phyloP scores from a whole-genome alignment of 2,329 filamentous ascomycete species.

The Pseudogymnoascus sp. region DNA sequence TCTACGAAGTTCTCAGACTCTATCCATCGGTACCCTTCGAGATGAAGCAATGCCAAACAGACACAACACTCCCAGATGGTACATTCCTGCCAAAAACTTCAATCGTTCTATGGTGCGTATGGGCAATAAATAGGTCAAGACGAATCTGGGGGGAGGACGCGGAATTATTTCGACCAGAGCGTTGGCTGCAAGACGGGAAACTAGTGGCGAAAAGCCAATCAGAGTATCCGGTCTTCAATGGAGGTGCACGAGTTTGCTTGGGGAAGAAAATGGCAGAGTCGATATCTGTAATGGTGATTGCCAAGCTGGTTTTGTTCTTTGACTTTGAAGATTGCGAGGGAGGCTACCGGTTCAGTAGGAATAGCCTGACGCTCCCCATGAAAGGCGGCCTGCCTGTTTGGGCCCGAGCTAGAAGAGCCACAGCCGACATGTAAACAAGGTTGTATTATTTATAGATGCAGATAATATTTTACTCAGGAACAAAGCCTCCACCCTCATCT shows the following conservation, averaged over 20 bases:
- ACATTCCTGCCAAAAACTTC: constrained; percentile 46
- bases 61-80: constrained; percentile 49
- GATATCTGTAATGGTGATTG: constrained; percentile 48
- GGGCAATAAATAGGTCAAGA: constrained; percentile 52
- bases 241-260: constrained; percentile 50
- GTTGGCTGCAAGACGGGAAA: constrained; percentile 43
- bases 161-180: constrained; percentile 45
- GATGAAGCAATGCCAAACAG: constrained; percentile 48
- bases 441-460: neutral
- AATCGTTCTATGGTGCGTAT: constrained; percentile 54
- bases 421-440: neutral
- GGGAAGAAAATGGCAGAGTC: constrained; percentile 57
- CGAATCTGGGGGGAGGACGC: constrained; percentile 49
- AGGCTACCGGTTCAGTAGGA: constrained; percentile 42
- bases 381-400: constrained; percentile 44
- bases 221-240: constrained; percentile 58
- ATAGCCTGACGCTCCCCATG: constrained; percentile 56
- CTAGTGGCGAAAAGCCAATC: constrained; percentile 39
- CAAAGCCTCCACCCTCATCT: constrained; percentile 18
- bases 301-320: constrained; percentile 40
- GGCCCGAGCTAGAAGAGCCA: neutral
- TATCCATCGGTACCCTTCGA: constrained; percentile 59
- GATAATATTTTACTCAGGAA: constrained; percentile 10
- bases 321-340: constrained; percentile 40
- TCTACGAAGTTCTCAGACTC: constrained; percentile 52